Conservation (phyloP, 805 yeast species). For the Cyberlindnera maritima region DNA sequence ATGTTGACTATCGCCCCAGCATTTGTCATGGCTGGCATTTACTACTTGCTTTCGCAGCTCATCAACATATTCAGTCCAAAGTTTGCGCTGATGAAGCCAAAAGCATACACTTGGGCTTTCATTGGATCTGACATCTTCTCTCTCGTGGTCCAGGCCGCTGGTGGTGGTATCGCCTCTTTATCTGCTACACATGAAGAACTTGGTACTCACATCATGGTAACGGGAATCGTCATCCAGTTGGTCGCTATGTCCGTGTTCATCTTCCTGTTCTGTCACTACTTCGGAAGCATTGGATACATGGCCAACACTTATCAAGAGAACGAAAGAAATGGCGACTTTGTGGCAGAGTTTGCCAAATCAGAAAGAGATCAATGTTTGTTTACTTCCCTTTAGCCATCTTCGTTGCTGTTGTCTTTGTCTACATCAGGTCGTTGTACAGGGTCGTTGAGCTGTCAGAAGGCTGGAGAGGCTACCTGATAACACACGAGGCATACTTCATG, state of each 20-base stretch:
- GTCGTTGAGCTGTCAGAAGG: slow-evolving; percentile 70
- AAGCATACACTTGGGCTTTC: slow-evolving; percentile 61
- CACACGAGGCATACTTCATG: neutral
- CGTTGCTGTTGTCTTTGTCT: slow-evolving; percentile 50
- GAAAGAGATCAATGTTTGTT: slow-evolving; percentile 29
- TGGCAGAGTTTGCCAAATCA: neutral
- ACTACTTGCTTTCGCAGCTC: slow-evolving; percentile 66
- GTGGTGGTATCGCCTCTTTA: slow-evolving; percentile 51
- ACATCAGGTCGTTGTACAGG: slow-evolving; percentile 68
- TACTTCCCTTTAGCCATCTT: slow-evolving; percentile 45
- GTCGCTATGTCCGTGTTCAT: neutral
- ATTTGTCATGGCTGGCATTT: slow-evolving; percentile 81
- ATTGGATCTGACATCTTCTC: slow-evolving; percentile 64
- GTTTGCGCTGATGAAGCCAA: slow-evolving; percentile 52
- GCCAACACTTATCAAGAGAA: no score
- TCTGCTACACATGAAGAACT: no score
- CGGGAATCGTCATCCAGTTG: neutral
- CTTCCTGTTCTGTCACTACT: slow-evolving; percentile 2
- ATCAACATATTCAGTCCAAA: slow-evolving; percentile 57
- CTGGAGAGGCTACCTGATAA: slow-evolving; percentile 49
- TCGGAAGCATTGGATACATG: neutral
- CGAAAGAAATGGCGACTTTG: neutral
- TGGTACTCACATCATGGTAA: neutral
- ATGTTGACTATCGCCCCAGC: slow-evolving; percentile 79
- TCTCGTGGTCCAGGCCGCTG: slow-evolving; percentile 65